Percentiles rank a stretch among this genome's conserved stretches.
Conservation (phyloP, 768 basidiomycete genomes). For the Tulasnella calospora region DNA sequence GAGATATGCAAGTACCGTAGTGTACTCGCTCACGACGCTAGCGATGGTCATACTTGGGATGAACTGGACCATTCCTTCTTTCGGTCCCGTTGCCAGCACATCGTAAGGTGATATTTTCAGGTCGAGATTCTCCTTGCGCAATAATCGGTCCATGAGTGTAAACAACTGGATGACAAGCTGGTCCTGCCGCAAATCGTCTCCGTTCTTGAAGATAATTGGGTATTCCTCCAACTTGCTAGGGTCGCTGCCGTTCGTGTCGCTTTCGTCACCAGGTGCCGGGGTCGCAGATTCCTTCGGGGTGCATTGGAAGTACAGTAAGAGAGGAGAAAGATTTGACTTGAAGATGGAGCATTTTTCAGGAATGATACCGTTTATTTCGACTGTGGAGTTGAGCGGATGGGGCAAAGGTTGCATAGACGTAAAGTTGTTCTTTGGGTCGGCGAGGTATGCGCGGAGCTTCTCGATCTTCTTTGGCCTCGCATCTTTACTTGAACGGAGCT, state of each 20-base stretch:
- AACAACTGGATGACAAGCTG: conserved; percentile 98
- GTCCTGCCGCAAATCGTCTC: conserved; percentile 97
- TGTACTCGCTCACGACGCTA: conserved; percentile 88
- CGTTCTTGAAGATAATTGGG: conserved; percentile 97
- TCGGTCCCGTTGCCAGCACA: conserved; percentile 84
- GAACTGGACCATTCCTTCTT: conserved; percentile 95
- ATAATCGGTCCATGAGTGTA: conserved; percentile 90
- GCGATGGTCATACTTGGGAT: conserved; percentile 95
- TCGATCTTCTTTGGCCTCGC: conserved; percentile 96
- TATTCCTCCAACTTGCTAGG: conserved; percentile 52
- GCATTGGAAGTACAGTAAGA: conserved; percentile 86
- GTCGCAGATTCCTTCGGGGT: conserved; percentile 22
- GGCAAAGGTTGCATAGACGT: conserved; percentile 66
- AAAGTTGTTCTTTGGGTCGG: conserved; percentile 82
- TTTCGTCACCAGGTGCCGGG: not conserved
- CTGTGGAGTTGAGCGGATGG: conserved; percentile 82
- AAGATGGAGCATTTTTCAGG: conserved; percentile 92
- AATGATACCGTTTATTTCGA: conserved; percentile 79
- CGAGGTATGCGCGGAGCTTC: conserved; percentile 77
- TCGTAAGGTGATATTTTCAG: conserved; percentile 86
- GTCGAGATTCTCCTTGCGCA: conserved; percentile 93
- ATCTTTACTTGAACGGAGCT: conserved; percentile 86
- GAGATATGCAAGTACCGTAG: conserved; percentile 81
- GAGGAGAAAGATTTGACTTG: conserved; percentile 92
- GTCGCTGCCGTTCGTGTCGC: conserved; percentile 47